A percentile compares a stretch with the other conserved stretches of the same genome.
Evolutionary conservation across 768 basidiomycete species (phyloP).

Genomic region (Chalciporus sphaerocephalus): DNA sequence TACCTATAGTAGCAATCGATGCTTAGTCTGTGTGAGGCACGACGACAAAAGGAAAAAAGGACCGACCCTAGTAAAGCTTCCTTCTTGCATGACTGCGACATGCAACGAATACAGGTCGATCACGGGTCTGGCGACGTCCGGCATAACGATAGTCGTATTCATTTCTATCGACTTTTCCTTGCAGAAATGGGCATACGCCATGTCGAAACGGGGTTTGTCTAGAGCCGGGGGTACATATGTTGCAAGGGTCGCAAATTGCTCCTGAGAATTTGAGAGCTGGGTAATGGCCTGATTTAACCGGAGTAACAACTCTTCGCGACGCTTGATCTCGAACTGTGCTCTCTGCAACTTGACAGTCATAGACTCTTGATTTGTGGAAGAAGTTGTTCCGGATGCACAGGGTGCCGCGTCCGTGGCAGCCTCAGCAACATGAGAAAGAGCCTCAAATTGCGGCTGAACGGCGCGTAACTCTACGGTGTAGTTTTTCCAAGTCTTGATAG

Average conservation of each 20-base stretch:
- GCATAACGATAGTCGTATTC: conserved; percentile 29
- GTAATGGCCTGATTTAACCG: conserved; percentile 27
- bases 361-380: conserved; percentile 13
- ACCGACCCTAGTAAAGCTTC: conserved; percentile 27
- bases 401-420: not conserved
- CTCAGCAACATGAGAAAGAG: conserved; percentile 1
- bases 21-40: conserved; percentile 1
- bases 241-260: conserved; percentile 24
- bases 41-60: conserved; percentile 1
- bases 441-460: conserved; percentile 12
- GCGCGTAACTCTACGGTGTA: conserved; percentile 18
- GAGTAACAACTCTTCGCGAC: conserved; percentile 26
- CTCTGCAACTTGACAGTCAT: conserved; percentile 21
- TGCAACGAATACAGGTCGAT: conserved; percentile 30
- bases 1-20: conserved; percentile 15
- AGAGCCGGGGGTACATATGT: conserved; percentile 28
- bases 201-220: conserved; percentile 27
- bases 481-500: conserved; percentile 22
- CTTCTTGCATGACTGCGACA: conserved; percentile 32
- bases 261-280: conserved; percentile 19
- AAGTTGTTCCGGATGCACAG: not conserved
- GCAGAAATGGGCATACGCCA: conserved; percentile 27
- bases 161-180: conserved; percentile 22
- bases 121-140: conserved; percentile 22
- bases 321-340: conserved; percentile 29